phyloP scores from a whole-genome alignment of 2,329 filamentous ascomycete species.

The Hypoxylon sp. region DNA sequence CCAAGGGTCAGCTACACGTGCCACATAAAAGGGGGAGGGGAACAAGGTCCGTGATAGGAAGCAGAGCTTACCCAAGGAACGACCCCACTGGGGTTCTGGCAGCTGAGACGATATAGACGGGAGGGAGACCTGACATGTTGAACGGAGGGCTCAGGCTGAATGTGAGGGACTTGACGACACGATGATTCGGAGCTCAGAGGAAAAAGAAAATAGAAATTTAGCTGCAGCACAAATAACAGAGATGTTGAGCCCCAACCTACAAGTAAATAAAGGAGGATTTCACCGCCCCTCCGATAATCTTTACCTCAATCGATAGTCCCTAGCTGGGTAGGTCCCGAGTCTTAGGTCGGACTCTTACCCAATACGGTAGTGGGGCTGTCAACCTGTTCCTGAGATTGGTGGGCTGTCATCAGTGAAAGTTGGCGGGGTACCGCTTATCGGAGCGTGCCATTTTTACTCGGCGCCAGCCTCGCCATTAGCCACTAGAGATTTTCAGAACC shows the following conservation, averaged over 20 bases:
- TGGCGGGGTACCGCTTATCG: conserved; percentile 35
- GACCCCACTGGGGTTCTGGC: conserved; percentile 92
- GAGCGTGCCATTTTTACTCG: conserved; percentile 12
- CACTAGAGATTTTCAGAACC: conserved; percentile 14
- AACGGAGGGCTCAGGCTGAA: conserved; percentile 31
- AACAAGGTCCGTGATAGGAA: conserved; percentile 24
- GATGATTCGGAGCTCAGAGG: conserved; percentile 4
- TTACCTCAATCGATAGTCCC: conserved; percentile 3
- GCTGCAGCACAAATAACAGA: not conserved
- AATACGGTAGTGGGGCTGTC: conserved; percentile 32
- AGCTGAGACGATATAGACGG: conserved; percentile 96
- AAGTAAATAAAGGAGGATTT: conserved; percentile 29
- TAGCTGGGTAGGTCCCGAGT: conserved; percentile 12
- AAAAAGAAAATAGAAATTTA: conserved; percentile 30
- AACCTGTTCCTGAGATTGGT: conserved; percentile 35
- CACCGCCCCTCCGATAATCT: conserved; percentile 42
- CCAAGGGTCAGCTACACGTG: conserved; percentile 40
- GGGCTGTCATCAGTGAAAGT: not conserved
- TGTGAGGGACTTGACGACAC: conserved; percentile 15
- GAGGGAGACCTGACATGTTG: conserved; percentile 83
- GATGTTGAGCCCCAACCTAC: conserved; percentile 23
- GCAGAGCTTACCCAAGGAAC: conserved; percentile 83
- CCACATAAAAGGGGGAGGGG: conserved; percentile 27
- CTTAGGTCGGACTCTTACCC: conserved; percentile 24
- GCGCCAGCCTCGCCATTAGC: conserved; percentile 34